phyloP scores from a whole-genome alignment of 2,329 filamentous ascomycete species.

The Metarhizium anisopliae region DNA sequence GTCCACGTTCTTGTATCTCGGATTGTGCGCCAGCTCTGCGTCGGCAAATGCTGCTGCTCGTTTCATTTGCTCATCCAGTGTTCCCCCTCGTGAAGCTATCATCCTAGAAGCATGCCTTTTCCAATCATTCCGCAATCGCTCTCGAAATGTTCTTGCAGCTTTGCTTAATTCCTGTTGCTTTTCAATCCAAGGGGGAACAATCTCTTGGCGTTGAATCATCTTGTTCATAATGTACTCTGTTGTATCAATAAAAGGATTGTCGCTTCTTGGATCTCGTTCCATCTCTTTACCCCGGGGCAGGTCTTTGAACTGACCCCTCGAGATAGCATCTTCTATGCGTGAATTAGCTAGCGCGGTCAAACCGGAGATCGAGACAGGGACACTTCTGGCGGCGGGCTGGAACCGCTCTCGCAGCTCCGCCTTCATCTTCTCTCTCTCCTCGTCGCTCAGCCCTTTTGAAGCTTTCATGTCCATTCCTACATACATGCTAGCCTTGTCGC shows the following conservation, averaged over 20 bases:
- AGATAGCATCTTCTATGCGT: slow-evolving; percentile 87
- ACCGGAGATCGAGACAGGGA: slow-evolving; percentile 71
- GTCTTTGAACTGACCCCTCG: slow-evolving; percentile 78
- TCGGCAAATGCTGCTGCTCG: slow-evolving; percentile 65
- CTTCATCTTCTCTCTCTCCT: slow-evolving; percentile 64
- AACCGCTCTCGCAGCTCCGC: slow-evolving; percentile 77
- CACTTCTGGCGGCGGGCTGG: slow-evolving; percentile 56
- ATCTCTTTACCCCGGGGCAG: slow-evolving; percentile 72
- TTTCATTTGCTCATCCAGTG: slow-evolving; percentile 61
- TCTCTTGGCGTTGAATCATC: slow-evolving; percentile 92
- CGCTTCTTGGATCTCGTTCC: slow-evolving; percentile 73
- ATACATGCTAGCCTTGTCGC: slow-evolving; percentile 48
- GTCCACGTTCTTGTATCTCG: slow-evolving; percentile 33
- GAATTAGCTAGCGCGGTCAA: slow-evolving; percentile 81
- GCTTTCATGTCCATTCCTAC: slow-evolving; percentile 35
- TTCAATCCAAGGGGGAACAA: slow-evolving; percentile 96
- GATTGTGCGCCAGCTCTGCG: slow-evolving; percentile 62
- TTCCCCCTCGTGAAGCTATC: slow-evolving; percentile 71
- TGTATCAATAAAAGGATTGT: slow-evolving; percentile 86
- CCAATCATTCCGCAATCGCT: slow-evolving; percentile 74
- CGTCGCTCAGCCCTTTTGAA: slow-evolving; percentile 49
- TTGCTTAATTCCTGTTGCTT: slow-evolving; percentile 86
- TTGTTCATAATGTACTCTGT: slow-evolving; percentile 98
- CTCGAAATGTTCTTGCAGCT: slow-evolving; percentile 60
- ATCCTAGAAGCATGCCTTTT: slow-evolving; percentile 68